phyloP scores from a whole-genome alignment of 805 yeast species.

The Schizosaccharomyces octosporus region DNA sequence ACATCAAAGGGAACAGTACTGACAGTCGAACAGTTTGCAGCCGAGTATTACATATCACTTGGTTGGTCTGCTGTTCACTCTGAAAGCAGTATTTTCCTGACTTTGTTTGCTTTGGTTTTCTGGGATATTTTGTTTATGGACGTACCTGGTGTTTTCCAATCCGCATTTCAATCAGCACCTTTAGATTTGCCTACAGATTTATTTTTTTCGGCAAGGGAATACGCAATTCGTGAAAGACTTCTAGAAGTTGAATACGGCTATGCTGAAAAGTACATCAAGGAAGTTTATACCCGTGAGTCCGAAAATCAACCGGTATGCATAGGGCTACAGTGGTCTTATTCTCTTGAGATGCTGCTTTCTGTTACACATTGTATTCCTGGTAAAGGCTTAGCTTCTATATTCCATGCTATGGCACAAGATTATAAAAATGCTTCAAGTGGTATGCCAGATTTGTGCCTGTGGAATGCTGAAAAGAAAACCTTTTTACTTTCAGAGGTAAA shows the following conservation, averaged over 20 bases:
- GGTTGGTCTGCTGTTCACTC: constrained; percentile 16
- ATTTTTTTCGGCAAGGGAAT: constrained; percentile 8
- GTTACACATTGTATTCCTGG: constrained; percentile 9
- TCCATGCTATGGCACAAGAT: constrained; percentile 8
- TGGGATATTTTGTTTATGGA: constrained; percentile 8
- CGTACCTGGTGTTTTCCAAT: constrained; percentile 11
- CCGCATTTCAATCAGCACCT: constrained; percentile 15
- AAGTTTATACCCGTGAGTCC: constrained; percentile 6
- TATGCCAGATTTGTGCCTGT: constrained; percentile 16
- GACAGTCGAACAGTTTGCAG: constrained; percentile 15
- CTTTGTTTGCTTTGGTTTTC: constrained; percentile 15
- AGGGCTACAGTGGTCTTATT: constrained; percentile 14
- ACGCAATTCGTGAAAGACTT: constrained; percentile 10
- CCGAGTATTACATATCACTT: constrained; percentile 10
- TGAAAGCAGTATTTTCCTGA: constrained; percentile 14
- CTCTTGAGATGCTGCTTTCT: constrained; percentile 7
- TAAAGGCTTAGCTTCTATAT: constrained; percentile 8
- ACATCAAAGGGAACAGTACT: constrained; percentile 3
- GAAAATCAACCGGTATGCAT: constrained; percentile 9
- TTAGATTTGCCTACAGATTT: constrained; percentile 10
- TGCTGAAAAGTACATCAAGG: neutral
- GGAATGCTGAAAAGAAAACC: constrained; percentile 8
- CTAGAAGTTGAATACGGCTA: constrained; percentile 5
- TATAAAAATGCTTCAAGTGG: constrained; percentile 13
- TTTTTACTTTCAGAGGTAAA: constrained; percentile 16